These are phyloP conservation scores for Trametes punicea DNA, from an alignment of 768 basidiomycete genomes.

Conservation along the genomic window DNA sequence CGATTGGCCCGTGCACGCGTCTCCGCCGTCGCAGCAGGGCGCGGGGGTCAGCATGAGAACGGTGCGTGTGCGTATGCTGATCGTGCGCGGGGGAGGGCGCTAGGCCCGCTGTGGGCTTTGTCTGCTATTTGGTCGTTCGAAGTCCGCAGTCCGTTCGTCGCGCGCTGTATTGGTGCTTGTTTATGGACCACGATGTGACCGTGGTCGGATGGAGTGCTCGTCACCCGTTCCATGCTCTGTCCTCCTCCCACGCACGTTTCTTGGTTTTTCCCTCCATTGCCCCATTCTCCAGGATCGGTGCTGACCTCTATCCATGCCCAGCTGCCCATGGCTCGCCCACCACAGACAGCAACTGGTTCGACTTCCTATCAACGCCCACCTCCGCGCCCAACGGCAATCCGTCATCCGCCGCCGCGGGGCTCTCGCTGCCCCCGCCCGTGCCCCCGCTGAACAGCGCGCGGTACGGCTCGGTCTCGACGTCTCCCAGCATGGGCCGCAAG, in stretches of 20 bases:
- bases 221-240: not conserved
- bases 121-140: no score
- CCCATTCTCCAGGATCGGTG: no score
- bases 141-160: no score
- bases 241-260: not conserved
- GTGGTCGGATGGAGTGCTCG: not conserved
- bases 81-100: not conserved
- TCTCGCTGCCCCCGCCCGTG: conserved; percentile 13
- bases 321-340: conserved; percentile 11
- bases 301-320: not conserved
- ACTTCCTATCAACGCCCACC: conserved; percentile 17
- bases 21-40: conserved; percentile 11
- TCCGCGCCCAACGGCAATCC: not conserved
- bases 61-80: conserved; percentile 5
- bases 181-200: no score
- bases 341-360: conserved; percentile 19
- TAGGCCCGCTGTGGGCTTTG: not conserved
- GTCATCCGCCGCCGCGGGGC: not conserved
- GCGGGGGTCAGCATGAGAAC: conserved; percentile 16
- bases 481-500: conserved; percentile 17
- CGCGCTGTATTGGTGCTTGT: no score
- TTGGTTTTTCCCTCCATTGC: no score
- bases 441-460: conserved; percentile 19
- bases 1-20: conserved; percentile 27
- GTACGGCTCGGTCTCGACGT: conserved; percentile 11